These are phyloP conservation scores for Sporobolomyces phaffii DNA, from an alignment of 768 basidiomycete genomes.

Conservation along the genomic window DNA sequence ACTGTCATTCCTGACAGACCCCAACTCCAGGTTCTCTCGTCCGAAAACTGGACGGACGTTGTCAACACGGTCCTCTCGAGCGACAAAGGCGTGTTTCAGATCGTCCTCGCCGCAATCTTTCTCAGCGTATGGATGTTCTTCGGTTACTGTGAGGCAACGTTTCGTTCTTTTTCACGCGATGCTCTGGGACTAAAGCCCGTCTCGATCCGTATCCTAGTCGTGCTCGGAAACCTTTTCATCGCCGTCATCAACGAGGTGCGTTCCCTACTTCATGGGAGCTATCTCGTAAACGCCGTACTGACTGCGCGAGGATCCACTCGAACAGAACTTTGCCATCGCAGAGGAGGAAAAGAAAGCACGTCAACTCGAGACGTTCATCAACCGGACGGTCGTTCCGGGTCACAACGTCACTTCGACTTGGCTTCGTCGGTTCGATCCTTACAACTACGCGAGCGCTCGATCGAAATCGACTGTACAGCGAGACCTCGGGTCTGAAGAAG, in stretches of 20 bases:
- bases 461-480: constrained; percentile 62
- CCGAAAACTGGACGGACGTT: constrained; percentile 87
- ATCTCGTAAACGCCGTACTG: not conserved
- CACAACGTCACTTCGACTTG: constrained; percentile 54
- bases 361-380: constrained; percentile 62
- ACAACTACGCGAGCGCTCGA: constrained; percentile 59
- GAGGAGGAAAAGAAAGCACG: constrained; percentile 80
- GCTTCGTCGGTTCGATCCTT: constrained; percentile 75
- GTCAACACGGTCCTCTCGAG: constrained; percentile 60
- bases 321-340: constrained; percentile 73
- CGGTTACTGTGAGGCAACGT: constrained; percentile 64
- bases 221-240: constrained; percentile 90
- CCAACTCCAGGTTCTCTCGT: constrained; percentile 65
- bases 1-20: not conserved
- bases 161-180: not conserved
- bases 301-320: not conserved
- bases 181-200: not conserved
- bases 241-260: constrained; percentile 53
- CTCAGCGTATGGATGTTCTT: constrained; percentile 80
- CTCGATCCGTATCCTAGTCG: constrained; percentile 60
- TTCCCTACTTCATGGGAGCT: not conserved
- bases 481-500: not conserved
- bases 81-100: constrained; percentile 63
- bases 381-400: constrained; percentile 45
- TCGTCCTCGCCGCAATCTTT: constrained; percentile 65